A percentile compares a stretch with the other conserved stretches of the same genome.
Conservation (phyloP, 768 basidiomycete species). For the Rhizopogon vinicolor region DNA sequence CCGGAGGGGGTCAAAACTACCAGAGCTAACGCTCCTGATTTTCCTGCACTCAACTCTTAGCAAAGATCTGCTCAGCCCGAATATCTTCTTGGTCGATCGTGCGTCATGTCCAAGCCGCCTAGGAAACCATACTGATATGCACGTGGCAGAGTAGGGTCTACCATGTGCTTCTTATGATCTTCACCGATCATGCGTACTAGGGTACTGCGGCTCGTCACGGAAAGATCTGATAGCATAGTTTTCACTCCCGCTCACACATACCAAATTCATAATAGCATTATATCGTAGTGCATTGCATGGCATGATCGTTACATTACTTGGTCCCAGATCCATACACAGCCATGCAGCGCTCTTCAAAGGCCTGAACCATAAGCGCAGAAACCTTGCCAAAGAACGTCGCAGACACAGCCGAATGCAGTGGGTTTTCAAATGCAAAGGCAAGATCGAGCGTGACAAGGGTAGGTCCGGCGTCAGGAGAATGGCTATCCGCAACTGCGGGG, state of each 20-base stretch:
- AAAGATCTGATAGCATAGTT: not conserved
- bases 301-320: slow-evolving; percentile 7
- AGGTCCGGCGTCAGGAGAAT: slow-evolving; percentile 30
- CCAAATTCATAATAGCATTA: too few relatives aligned
- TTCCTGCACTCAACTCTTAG: not conserved
- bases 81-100: not conserved
- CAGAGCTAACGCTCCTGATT: not conserved
- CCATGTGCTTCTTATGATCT: not conserved
- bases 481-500: not conserved
- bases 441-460: slow-evolving; percentile 85
- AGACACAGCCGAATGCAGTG: slow-evolving; percentile 80
- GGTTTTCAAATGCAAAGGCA: slow-evolving; percentile 82
- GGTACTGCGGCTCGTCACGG: not conserved
- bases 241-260: not conserved
- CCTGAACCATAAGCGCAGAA: slow-evolving; percentile 83
- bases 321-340: slow-evolving; percentile 58
- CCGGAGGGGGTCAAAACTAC: not conserved
- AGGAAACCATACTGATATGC: not conserved
- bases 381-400: slow-evolving; percentile 84
- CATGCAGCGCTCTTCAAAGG: slow-evolving; percentile 84
- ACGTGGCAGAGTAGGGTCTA: too few relatives aligned
- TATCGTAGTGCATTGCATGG: not conserved
- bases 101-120: not conserved
- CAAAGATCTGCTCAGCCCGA: not conserved
- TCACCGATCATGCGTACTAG: not conserved